Conservation (phyloP, 2,329 filamentous ascomycete genomes). For the Chrysoporthe austroafricana region DNA sequence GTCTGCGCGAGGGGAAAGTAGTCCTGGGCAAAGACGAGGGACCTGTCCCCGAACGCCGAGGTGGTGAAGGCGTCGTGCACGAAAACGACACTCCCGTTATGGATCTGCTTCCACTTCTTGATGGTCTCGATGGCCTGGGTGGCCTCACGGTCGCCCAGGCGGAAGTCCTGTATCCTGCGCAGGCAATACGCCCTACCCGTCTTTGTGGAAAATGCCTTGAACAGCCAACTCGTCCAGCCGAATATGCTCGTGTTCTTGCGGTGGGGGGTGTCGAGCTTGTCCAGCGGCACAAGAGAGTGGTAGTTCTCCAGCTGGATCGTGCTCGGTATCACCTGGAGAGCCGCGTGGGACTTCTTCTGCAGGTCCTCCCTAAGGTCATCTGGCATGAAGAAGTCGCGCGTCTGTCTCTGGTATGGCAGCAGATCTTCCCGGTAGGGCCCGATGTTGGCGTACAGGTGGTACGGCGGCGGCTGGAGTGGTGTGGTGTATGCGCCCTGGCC, state of each 20-base stretch:
- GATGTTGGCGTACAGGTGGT: conserved; percentile 89
- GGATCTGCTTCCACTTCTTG: conserved; percentile 86
- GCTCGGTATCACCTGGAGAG: conserved; percentile 83
- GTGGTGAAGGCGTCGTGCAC: conserved; percentile 94
- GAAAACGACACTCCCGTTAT: conserved; percentile 80
- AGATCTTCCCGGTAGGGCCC: conserved; percentile 83
- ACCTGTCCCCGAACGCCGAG: conserved; percentile 90
- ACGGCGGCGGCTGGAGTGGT: conserved; percentile 72
- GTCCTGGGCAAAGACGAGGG: conserved; percentile 89
- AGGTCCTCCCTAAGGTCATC: conserved; percentile 86
- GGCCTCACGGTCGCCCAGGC: conserved; percentile 67
- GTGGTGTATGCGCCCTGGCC: conserved; percentile 56
- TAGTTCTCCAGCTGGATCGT: conserved; percentile 79
- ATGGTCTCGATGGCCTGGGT: conserved; percentile 86
- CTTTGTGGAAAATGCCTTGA: conserved; percentile 88
- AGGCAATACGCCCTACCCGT: conserved; percentile 89
- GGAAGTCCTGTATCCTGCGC: conserved; percentile 84
- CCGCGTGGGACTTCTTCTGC: conserved; percentile 85
- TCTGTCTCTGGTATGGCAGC: conserved; percentile 80
- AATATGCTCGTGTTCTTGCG: conserved; percentile 80
- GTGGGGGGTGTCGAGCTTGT: conserved; percentile 66
- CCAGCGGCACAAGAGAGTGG: conserved; percentile 84
- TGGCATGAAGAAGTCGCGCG: conserved; percentile 90
- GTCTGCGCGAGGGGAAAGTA: conserved; percentile 93
- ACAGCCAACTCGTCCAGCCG: conserved; percentile 90